phyloP scores from a whole-genome alignment of 139 green algal genomes.

The Astrephomene gubernaculifera region DNA sequence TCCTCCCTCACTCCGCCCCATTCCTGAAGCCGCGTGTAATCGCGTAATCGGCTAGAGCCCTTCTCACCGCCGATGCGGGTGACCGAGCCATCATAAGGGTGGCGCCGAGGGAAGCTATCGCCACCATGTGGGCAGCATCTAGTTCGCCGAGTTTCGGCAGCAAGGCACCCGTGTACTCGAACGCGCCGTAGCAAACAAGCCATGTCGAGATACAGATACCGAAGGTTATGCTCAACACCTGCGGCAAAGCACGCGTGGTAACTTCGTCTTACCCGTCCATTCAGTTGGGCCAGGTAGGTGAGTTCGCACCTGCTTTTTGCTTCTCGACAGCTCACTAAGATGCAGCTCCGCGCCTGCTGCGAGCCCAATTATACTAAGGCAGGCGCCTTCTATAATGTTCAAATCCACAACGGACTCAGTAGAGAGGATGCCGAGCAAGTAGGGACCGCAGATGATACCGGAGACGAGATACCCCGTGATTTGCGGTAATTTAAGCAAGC shows the following conservation, averaged over 20 bases:
- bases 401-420: slow-evolving; percentile 62
- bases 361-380: slow-evolving; percentile 84
- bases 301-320: slow-evolving; percentile 65
- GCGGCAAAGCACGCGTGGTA: no score
- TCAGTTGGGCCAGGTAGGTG: no score
- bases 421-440: slow-evolving; percentile 69
- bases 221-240: slow-evolving; percentile 78
- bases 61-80: slow-evolving; percentile 81
- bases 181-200: slow-evolving; percentile 60
- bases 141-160: slow-evolving; percentile 47
- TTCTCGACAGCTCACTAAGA: slow-evolving; percentile 66
- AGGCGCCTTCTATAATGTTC: slow-evolving; percentile 67
- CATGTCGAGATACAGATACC: slow-evolving; percentile 66
- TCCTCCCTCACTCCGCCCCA: no score
- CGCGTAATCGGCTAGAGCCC: no score
- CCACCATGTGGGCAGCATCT: slow-evolving; percentile 44
- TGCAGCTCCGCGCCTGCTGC: slow-evolving; percentile 86
- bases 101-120: slow-evolving; percentile 72
- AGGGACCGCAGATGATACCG: slow-evolving; percentile 77
- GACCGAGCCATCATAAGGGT: slow-evolving; percentile 88
- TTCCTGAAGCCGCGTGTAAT: no score
- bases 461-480: slow-evolving; percentile 87
- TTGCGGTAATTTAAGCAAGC: slow-evolving; percentile 54
- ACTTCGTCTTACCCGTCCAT: no score
- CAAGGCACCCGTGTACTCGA: slow-evolving; percentile 49